Evolutionary conservation across 208 protist genomes (phyloP).

Genomic region (Crithidia fasciculata): DNA sequence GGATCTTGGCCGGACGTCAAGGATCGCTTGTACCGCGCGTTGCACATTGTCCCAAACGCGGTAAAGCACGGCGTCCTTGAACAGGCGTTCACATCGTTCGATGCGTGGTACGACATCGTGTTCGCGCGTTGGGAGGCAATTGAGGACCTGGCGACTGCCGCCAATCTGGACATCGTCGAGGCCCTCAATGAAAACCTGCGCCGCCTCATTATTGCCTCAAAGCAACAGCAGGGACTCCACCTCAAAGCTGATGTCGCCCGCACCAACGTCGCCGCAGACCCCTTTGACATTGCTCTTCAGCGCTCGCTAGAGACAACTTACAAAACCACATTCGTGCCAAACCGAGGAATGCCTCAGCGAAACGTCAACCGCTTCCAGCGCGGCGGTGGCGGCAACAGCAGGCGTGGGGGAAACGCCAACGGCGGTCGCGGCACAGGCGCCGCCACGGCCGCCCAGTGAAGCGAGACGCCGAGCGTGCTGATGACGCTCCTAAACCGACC

Average conservation of each 20-base stretch:
- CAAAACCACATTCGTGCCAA: not conserved
- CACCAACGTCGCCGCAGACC: not conserved
- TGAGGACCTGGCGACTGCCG: not conserved
- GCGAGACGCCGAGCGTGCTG: not conserved
- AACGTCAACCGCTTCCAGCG: not conserved
- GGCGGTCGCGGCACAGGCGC: not conserved
- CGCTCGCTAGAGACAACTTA: not conserved
- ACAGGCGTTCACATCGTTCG: not conserved
- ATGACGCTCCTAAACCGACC: not conserved
- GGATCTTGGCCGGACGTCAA: not conserved
- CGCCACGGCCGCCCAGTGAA: conserved; percentile 2
- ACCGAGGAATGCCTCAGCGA: not conserved
- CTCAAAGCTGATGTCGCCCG: not conserved
- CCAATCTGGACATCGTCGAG: not conserved
- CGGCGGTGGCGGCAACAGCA: not conserved
- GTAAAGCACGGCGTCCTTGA: not conserved
- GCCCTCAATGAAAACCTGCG: not conserved
- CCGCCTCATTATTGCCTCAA: not conserved
- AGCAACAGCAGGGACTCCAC: not conserved
- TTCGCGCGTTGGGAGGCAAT: not conserved
- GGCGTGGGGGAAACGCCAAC: not conserved
- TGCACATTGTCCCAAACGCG: not conserved
- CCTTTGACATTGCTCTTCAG: not conserved
- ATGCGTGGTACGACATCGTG: not conserved
- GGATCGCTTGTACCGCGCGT: not conserved